Evolutionary conservation across 352 stramenopile genomes (phyloP).

Genomic region (Albugo laibachii): DNA sequence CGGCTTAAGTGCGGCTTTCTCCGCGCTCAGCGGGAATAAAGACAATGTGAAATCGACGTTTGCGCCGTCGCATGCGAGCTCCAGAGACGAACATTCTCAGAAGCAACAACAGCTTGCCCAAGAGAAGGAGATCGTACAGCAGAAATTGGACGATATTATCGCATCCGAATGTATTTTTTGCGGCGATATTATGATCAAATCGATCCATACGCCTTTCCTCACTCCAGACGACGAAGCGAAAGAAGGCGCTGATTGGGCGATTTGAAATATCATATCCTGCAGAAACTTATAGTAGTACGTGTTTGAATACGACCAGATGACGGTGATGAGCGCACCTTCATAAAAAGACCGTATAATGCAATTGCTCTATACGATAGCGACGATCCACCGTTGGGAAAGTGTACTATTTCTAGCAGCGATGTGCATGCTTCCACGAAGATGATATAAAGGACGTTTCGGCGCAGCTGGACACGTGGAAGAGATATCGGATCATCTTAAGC

Average conservation of each 20-base stretch:
- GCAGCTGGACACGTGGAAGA: too few relatives aligned
- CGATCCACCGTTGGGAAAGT: too few relatives aligned
- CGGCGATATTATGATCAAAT: conserved; percentile 91
- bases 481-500: too few relatives aligned
- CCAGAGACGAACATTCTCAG: background rate
- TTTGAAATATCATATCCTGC: conserved; percentile 11
- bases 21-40: conserved; percentile 14
- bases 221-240: conserved; percentile 63
- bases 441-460: too few relatives aligned
- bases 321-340: too few relatives aligned
- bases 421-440: too few relatives aligned
- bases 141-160: conserved; percentile 87
- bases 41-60: conserved; percentile 20
- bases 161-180: conserved; percentile 89
- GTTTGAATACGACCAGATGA: too few relatives aligned
- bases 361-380: too few relatives aligned
- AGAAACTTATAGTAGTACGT: too few relatives aligned
- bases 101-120: conserved; percentile 39
- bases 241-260: conserved; percentile 68
- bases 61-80: background rate
- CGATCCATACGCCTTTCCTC: conserved; percentile 84
- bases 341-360: too few relatives aligned
- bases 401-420: too few relatives aligned
- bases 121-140: conserved; percentile 79
- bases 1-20: conserved; percentile 4